Percentiles rank a stretch among this genome's conserved stretches.
Conservation (phyloP, 202 grass and related monocot genomes). For the Zoysia matrella region DNA sequence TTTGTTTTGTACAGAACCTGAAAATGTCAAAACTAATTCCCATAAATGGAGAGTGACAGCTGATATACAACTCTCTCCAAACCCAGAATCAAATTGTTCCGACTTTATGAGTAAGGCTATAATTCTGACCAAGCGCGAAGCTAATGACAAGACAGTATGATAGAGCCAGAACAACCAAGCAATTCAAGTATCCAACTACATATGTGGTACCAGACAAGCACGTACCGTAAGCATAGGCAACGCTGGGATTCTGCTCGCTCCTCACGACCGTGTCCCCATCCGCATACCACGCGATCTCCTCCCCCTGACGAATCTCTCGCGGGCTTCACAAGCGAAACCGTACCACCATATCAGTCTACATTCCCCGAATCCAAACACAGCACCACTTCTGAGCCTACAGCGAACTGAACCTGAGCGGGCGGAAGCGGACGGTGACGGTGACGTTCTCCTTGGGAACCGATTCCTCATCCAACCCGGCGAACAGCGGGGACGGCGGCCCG, state of each 20-base stretch:
- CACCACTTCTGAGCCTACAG: not conserved
- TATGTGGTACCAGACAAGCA: not conserved
- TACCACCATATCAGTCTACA: conserved; percentile 41
- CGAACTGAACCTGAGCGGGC: conserved; percentile 71
- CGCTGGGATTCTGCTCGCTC: too few relatives aligned
- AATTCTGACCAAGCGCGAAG: not conserved
- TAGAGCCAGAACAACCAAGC: conserved; percentile 18
- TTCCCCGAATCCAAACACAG: conserved; percentile 47
- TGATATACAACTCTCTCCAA: too few relatives aligned
- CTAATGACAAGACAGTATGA: not conserved
- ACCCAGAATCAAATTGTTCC: too few relatives aligned
- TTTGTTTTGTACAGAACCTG: conserved; percentile 15
- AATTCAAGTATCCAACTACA: conserved; percentile 38
- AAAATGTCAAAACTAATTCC: conserved; percentile 37
- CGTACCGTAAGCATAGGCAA: too few relatives aligned
- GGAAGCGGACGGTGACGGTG: not conserved
- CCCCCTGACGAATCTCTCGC: too few relatives aligned
- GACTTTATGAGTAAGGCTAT: too few relatives aligned
- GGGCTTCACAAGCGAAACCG: not conserved
- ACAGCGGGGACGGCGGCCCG: conserved; percentile 59
- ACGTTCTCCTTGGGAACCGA: conserved; percentile 59
- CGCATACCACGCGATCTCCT: conserved; percentile 89
- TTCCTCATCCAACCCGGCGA: conserved; percentile 52
- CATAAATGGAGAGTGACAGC: not conserved
- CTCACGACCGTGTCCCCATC: conserved; percentile 76